phyloP scores from a whole-genome alignment of 176 grass and related monocot species.

The Musa itinerans region DNA sequence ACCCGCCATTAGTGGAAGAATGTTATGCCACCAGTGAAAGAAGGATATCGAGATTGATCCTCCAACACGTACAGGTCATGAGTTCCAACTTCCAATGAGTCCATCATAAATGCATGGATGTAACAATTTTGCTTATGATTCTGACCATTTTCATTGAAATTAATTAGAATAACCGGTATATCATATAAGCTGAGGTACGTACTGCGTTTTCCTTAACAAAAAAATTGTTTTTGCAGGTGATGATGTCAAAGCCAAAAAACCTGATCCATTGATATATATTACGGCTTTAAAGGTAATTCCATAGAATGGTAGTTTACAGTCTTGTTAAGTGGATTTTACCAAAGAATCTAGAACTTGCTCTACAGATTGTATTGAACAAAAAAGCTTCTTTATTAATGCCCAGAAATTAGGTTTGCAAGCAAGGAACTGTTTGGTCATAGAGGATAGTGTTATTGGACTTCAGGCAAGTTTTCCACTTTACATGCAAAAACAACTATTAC shows the following conservation, averaged over 20 bases:
- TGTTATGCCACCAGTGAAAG: not conserved
- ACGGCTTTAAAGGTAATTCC: conserved; percentile 56
- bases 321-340: conserved; percentile 4
- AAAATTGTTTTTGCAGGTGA: conserved; percentile 44
- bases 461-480: conserved; percentile 43
- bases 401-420: conserved; percentile 69
- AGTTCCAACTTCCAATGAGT: not conserved
- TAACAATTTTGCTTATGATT: not conserved
- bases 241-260: conserved; percentile 94
- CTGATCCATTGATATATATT: conserved; percentile 90
- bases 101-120: not conserved
- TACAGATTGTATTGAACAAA: not conserved
- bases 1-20: not conserved
- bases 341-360: conserved; percentile 4
- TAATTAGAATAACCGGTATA: too few species aligned
- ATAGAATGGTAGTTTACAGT: conserved; percentile 1
- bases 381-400: not conserved
- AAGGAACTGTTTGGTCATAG: conserved; percentile 89
- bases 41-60: not conserved
- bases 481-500: not conserved
- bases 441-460: conserved; percentile 96
- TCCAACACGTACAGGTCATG: not conserved
- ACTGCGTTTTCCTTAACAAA: not conserved
- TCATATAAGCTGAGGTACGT: not conserved
- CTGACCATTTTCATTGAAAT: not conserved